phyloP scores from a whole-genome alignment of 2,329 filamentous ascomycete genomes.

The Beauveria asiatica region DNA sequence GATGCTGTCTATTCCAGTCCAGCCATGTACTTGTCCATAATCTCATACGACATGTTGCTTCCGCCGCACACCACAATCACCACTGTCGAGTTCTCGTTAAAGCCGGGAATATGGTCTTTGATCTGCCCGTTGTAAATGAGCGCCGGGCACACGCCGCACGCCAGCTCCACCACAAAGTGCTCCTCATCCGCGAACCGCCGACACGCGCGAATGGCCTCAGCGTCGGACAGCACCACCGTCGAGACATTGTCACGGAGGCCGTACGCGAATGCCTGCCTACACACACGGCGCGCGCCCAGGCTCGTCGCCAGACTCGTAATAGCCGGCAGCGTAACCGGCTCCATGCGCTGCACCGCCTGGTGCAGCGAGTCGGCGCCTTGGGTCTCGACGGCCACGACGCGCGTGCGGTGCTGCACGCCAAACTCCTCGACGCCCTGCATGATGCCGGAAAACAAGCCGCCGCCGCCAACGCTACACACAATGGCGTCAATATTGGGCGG shows the following conservation, averaged over 20 bases:
- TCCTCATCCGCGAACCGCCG: conserved; percentile 22
- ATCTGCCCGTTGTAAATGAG: conserved; percentile 20
- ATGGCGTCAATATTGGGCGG: conserved; percentile 48
- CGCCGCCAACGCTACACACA: conserved; percentile 71
- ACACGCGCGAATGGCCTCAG: conserved; percentile 20
- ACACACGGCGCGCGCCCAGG: conserved; percentile 60
- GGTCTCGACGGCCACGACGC: conserved; percentile 65
- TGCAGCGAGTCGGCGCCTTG: conserved; percentile 59
- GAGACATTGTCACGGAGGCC: conserved; percentile 19
- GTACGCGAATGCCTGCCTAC: conserved; percentile 33
- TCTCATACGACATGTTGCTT: conserved; percentile 25
- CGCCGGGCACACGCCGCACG: conserved; percentile 22
- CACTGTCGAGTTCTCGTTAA: conserved; percentile 19
- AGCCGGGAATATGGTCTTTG: conserved; percentile 16
- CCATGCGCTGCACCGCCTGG: conserved; percentile 42
- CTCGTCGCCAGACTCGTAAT: conserved; percentile 67
- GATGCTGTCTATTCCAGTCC: neutral
- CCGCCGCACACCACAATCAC: conserved; percentile 25
- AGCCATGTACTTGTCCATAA: conserved; percentile 17
- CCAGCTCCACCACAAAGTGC: conserved; percentile 22
- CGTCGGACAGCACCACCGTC: conserved; percentile 20
- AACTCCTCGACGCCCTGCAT: conserved; percentile 48
- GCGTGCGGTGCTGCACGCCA: conserved; percentile 21
- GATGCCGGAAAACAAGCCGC: conserved; percentile 68
- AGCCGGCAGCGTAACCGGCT: conserved; percentile 52